Base-by-base conservation (phyloP, 345 rosid genomes). In the Brassica napus region DNA sequence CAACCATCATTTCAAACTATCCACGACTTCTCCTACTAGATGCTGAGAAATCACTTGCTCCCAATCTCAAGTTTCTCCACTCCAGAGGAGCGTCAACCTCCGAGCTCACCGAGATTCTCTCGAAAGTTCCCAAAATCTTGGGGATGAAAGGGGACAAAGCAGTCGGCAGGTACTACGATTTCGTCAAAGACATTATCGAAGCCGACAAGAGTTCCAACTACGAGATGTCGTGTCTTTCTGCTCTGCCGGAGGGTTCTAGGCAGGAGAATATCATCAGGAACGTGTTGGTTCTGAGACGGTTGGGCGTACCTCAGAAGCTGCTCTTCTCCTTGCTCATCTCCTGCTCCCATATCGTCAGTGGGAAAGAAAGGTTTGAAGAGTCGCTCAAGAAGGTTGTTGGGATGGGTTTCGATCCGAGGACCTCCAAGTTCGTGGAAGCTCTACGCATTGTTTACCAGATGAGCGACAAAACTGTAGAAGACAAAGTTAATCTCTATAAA, bases 361-460 rank as follows among this genome's bases (percentile, higher is more conserved):
- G 44, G 0, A 67, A 68, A 54, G 59, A 32, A 2, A 77, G 8
- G 4, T 80, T 87, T 31, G 18, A 52, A 11, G 61, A 21, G 16
- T 57, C 30, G 0, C 58, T 82, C 4, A 68, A 81, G 73, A 64
- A 72, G 35, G 68, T 78, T n/a, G 18, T 78, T 42, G 77, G 30
- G 11, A 55, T 77, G 65, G 81, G 77, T 34, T 87, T 84, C 37
- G 60, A 83, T 57, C 84, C 85, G 0, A 11, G 62, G 0, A 35
- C 66, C 1, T 2, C 44, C 1, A 34, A 6, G 37, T 86, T 84
- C 59, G 65, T 61, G 1, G 0, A 6, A 0, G 90, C 88, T 31
- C 7, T 85, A 1, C 3, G 1, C 0, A 2, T 49, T 16, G 1
- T 82, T n/a, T 3, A 8, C 1, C 3, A 15, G 7, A 2, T 16